A percentile compares a stretch with the other conserved stretches of the same genome.
Conservation (phyloP, 2,329 filamentous ascomycete genomes). For the Aspergillus hiratsukae region DNA sequence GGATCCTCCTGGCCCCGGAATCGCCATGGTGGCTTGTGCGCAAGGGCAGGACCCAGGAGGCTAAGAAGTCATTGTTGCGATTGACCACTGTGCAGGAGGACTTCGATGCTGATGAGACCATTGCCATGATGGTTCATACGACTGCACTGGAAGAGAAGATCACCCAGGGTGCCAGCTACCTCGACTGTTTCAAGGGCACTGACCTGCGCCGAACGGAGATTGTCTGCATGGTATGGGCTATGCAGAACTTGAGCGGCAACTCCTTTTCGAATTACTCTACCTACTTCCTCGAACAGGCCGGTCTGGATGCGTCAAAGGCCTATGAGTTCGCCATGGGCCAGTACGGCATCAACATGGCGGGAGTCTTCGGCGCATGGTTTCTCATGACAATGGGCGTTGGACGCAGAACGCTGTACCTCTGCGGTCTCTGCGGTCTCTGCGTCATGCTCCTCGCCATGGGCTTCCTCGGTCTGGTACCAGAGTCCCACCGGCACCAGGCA, state of each 20-base stretch:
- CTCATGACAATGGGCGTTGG: constrained; percentile 72
- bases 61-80: constrained; percentile 40
- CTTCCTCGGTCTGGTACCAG: constrained; percentile 71
- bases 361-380: constrained; percentile 76
- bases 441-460: constrained; percentile 77
- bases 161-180: constrained; percentile 67
- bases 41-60: constrained; percentile 43
- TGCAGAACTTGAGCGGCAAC: constrained; percentile 61
- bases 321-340: constrained; percentile 57
- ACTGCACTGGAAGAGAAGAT: constrained; percentile 74
- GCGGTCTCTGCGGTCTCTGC: constrained; percentile 68
- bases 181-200: constrained; percentile 77
- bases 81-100: constrained; percentile 49
- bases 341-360: constrained; percentile 68
- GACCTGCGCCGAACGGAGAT: constrained; percentile 76
- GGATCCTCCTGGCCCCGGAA: constrained; percentile 46
- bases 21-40: constrained; percentile 51
- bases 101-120: constrained; percentile 77
- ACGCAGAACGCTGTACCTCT: constrained; percentile 70
- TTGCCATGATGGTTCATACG: constrained; percentile 91
- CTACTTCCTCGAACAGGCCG: constrained; percentile 56
- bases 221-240: constrained; percentile 61
- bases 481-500: constrained; percentile 53
- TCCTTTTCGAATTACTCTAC: constrained; percentile 63
- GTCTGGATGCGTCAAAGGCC: constrained; percentile 45